Percentiles rank a stretch among this genome's conserved stretches.
Conservation (phyloP, 1,284 basidiomycete genomes). For the Psilocybe mexicana region DNA sequence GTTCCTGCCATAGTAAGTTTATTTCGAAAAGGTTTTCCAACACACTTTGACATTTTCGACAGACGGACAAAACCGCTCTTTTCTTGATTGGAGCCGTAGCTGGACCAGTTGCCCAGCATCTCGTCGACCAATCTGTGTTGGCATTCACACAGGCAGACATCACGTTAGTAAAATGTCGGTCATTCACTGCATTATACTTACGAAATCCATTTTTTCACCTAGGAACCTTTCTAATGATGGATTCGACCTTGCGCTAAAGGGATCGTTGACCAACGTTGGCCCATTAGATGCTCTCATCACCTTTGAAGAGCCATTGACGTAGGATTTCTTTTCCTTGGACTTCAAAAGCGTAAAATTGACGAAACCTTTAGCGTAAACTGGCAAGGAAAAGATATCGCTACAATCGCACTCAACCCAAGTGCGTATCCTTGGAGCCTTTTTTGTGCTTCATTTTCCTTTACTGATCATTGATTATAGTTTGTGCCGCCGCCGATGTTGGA, state of each 20-base stretch:
- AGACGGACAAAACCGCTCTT: constrained; percentile 66
- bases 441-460: not conserved
- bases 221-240: constrained; percentile 60
- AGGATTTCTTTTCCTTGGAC: constrained; percentile 5
- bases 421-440: constrained; percentile 11
- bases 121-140: constrained; percentile 62
- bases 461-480: constrained; percentile 43
- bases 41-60: not conserved
- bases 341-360: constrained; percentile 4
- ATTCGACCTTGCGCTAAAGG: constrained; percentile 59
- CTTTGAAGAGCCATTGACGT: constrained; percentile 57
- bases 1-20: constrained; percentile 57
- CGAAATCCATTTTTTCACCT: not conserved
- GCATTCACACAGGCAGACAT: constrained; percentile 64
- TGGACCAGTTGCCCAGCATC: constrained; percentile 64
- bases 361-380: constrained; percentile 52
- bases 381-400: constrained; percentile 69
- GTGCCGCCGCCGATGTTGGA: constrained; percentile 66
- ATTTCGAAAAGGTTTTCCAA: not conserved
- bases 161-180: constrained; percentile 41
- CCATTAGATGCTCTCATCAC: constrained; percentile 67
- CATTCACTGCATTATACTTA: not conserved
- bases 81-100: constrained; percentile 72
- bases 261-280: constrained; percentile 61
- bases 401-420: constrained; percentile 62